Evolutionary conservation across 202 grass and related monocot species (phyloP), one percentile per base, ranked within the genome.

Genomic region (Elaeis oleifera): DNA sequence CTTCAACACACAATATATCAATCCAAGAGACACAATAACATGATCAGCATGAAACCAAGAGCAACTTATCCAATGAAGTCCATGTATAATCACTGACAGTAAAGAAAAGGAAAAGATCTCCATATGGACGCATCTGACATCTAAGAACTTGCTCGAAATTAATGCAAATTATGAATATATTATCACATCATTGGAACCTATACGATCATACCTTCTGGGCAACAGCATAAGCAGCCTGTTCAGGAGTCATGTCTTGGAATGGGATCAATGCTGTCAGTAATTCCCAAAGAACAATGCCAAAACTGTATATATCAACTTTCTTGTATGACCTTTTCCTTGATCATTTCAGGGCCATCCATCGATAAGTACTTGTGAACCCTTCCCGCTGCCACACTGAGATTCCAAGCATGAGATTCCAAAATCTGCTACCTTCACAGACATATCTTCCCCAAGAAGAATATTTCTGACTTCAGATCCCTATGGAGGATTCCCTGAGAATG

Each of bases 301-400:
- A 97, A 72, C 94, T 97, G 77, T 97, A 97, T n/a, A 97, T 88
- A 53, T 97, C 94, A 23, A 97, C 85, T 69, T 97, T 63, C 89
- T 79, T 16, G 87, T 97, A 78, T 97, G 94, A 56, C 48, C 78
- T 64, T 97, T 76, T 91, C 94, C 71, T 86, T 92, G 57, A 97
- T 92, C 84, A 97, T 89, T 71, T 97, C 94, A 1, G 94, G 61
- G 94, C 88, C 94, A 97, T 97, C 94, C 94, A 97, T 23, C 94
- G 77, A 58, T 92, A 89, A 5, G 94, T 97, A 22, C 94, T 87
- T 4, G 94, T 90, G 78, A 97, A 97, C 13, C 94, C 70, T 92
- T 97, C 14, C 75, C 74, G 5, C 77, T 89, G 55, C 88, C 80
- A 18, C 94, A 92, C 74, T 97, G 88, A 0, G 79, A 92, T 75